These are phyloP conservation scores for Lineolata rhizophorae DNA, from an alignment of 495 filamentous ascomycete genomes.

Conservation along the genomic window DNA sequence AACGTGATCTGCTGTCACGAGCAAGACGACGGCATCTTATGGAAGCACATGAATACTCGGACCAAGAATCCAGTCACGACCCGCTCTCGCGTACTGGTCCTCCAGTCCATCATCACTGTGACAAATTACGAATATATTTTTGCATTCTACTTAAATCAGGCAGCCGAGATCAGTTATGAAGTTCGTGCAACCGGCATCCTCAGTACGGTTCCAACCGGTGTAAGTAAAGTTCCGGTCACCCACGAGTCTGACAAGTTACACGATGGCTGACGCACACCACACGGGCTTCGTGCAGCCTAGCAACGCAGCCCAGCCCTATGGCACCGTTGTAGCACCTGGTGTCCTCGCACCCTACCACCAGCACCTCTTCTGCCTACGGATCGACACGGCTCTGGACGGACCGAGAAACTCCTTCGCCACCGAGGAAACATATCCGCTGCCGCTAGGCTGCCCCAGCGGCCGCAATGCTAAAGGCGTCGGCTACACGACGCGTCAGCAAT, in stretches of 20 bases:
- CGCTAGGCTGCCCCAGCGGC: constrained; percentile 8
- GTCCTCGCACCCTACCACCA: constrained; percentile 14
- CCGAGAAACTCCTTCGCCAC: constrained; percentile 10
- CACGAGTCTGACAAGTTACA: too few relatives aligned
- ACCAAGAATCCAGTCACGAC: constrained; percentile 12
- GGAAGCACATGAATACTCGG: constrained; percentile 17
- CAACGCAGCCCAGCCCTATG: constrained; percentile 9
- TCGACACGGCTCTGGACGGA: constrained; percentile 15
- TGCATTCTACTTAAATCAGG: constrained; percentile 13
- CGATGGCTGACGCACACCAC: too few relatives aligned
- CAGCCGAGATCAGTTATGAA: constrained; percentile 13
- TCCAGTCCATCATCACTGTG: constrained; percentile 18
- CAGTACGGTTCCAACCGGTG: constrained; percentile 12
- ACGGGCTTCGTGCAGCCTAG: too few relatives aligned
- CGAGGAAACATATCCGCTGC: constrained; percentile 11
- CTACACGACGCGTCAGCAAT: constrained; percentile 4
- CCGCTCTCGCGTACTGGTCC: constrained; percentile 13
- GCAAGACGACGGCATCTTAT: constrained; percentile 14
- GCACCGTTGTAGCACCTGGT: constrained; percentile 10
- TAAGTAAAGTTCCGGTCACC: too few relatives aligned
- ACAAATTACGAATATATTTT: constrained; percentile 19
- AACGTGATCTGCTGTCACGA: constrained; percentile 17
- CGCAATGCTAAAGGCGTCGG: too few relatives aligned
- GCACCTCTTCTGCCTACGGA: constrained; percentile 14
- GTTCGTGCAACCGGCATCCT: constrained; percentile 17